Base-by-base conservation (phyloP, 768 basidiomycete species). In the Tephrocybe sp. region DNA sequence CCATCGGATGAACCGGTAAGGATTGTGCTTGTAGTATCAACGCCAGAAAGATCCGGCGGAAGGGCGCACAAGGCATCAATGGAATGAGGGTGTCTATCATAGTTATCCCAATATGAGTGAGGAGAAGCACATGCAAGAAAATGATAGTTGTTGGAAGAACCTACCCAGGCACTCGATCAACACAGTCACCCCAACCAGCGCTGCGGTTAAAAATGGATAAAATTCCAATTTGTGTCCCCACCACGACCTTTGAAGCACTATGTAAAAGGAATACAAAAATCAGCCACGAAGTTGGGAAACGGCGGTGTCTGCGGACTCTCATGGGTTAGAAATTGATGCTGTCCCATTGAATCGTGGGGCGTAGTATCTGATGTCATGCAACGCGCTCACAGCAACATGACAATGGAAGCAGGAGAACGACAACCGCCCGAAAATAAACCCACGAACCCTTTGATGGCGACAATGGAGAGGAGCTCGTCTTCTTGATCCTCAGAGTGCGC, bases 401-500 rank as follows among this genome's bases (percentile, higher is more conserved):
- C 36, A 42, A 25, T 37, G 40, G 44, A 52, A 50, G 34, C 43
- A 50, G 45, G 42, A 49, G 19, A 50, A 49, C 21, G 50, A 29
- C 34, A n/a, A 41, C 30, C 4, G 22, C 39, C 25, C 39, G 18
- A 42, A 39, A 43, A 33, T 53, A 55, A 49, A 33, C 43, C 10
- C 49, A 67, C 77, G 24, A 60, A 88, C 86, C 84, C 80, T 73
- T 88, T 91, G 64, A 97, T 93, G 13, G 91, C 66, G 25, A 87
- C 83, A 37, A 93, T 81, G 4, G 91, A 91, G 8, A 97, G 74
- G 37, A 97, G 70, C 60, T 97, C 94, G 62, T 97, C 94, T 60
- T 97, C 94, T 64, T 97, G 94, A 69, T 95, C 91, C 63, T 95
- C 94, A 13, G 92, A 95, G 46, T 93, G 88, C 1, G 86, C 86